Conservation (phyloP, 1,284 basidiomycete species). For the Pseudomicrostroma phylloplanum region DNA sequence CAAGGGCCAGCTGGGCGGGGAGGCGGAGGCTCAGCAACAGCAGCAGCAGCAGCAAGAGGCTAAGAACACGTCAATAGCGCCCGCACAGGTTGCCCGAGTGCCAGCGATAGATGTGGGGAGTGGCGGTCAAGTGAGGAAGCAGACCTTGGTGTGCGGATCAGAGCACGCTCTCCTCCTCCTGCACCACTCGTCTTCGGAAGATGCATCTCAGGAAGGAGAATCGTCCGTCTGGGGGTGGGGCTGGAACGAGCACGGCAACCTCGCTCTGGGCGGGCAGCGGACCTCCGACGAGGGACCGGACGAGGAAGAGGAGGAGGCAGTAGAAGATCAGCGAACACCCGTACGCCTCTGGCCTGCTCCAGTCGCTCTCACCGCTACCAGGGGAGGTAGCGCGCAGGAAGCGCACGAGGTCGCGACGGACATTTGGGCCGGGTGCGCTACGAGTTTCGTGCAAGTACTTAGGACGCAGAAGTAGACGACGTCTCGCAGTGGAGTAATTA, state of each 20-base stretch:
- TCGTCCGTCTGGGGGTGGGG: conserved; percentile 12
- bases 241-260: conserved; percentile 16
- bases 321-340: conserved; percentile 6
- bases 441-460: conserved; percentile 9
- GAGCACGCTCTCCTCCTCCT: conserved; percentile 4
- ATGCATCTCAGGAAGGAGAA: neutral
- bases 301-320: neutral
- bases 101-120: neutral
- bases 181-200: neutral
- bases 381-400: neutral
- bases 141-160: conserved; percentile 4
- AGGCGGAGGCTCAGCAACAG: no score
- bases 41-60: no score
- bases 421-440: conserved; percentile 14
- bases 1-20: conserved; percentile 3
- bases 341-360: conserved; percentile 1
- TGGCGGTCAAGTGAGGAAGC: neutral
- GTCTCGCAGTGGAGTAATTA: no score
- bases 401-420: neutral
- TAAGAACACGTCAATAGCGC: no score
- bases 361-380: neutral
- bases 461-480: no score
- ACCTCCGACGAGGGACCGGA: neutral
- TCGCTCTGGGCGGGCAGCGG: neutral
- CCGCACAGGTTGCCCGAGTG: no score